Evolutionary conservation across 2,329 filamentous ascomycete genomes (phyloP).

Genomic region (Cercospora sp.): DNA sequence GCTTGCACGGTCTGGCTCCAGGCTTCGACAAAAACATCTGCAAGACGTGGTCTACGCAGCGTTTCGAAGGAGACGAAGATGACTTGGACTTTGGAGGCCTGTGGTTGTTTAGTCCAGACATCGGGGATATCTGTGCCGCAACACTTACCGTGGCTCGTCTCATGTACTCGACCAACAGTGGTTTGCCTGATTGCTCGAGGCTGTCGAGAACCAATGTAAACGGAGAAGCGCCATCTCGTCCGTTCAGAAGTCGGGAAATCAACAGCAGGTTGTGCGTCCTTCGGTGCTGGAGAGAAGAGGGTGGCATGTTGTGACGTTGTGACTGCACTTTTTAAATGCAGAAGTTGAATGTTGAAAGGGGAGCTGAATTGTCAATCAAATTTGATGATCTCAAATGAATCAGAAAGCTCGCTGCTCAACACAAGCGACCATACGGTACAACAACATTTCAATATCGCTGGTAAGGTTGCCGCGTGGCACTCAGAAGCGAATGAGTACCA

Average conservation of each 20-base stretch:
- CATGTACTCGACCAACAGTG: conserved; percentile 72
- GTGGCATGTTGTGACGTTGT: conserved; percentile 51
- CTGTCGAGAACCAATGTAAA: conserved; percentile 84
- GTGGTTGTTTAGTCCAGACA: conserved; percentile 20
- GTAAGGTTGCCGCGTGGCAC: not conserved
- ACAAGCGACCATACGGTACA: not conserved
- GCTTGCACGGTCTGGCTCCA: conserved; percentile 35
- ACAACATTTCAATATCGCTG: not conserved
- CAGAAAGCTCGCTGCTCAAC: not conserved
- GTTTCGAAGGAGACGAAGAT: conserved; percentile 79
- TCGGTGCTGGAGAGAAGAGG: conserved; percentile 62
- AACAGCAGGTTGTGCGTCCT: conserved; percentile 82
- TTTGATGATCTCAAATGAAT: conserved; percentile 1
- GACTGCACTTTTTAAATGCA: not conserved
- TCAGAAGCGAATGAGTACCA: not conserved
- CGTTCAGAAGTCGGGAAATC: conserved; percentile 76
- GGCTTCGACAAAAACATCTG: conserved; percentile 63
- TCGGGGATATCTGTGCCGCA: not conserved
- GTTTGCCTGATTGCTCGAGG: conserved; percentile 74
- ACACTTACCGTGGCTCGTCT: conserved; percentile 66
- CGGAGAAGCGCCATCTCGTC: conserved; percentile 77
- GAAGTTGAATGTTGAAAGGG: not conserved
- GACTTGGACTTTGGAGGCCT: conserved; percentile 67
- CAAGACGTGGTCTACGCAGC: conserved; percentile 61
- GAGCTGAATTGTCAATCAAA: not conserved